Evolutionary conservation across 164 flowering plant species (phyloP).

Genomic region (Nelumbo lutea): DNA sequence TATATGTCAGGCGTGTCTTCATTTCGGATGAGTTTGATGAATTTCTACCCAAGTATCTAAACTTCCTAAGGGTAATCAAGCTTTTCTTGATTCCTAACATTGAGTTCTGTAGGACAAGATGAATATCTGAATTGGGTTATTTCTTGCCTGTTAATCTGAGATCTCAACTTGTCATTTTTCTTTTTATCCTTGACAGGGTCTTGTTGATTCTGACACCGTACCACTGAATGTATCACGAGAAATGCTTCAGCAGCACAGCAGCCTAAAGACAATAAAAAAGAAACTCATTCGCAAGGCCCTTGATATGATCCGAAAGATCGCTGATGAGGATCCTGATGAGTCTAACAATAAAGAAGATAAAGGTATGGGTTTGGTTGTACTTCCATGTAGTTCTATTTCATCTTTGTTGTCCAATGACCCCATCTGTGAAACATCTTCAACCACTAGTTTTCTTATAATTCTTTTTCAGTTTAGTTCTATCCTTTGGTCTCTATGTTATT

Average conservation of each 20-base stretch:
- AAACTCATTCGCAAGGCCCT: conserved; percentile 71
- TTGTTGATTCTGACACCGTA: conserved; percentile 71
- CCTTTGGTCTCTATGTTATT: too few relatives aligned
- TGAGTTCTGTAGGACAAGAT: background rate
- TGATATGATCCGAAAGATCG: conserved; percentile 69
- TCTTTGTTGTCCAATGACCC: too few relatives aligned
- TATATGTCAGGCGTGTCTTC: conserved; percentile 90
- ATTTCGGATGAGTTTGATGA: conserved; percentile 98
- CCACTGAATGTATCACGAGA: conserved; percentile 77
- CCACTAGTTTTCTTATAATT: background rate
- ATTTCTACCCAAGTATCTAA: conserved; percentile 85
- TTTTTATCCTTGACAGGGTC: conserved; percentile 25
- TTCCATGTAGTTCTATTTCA: too few relatives aligned
- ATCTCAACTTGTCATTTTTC: background rate
- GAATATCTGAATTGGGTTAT: background rate
- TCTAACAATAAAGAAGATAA: conserved; percentile 44
- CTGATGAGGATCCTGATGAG: conserved; percentile 79
- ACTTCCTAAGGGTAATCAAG: conserved; percentile 64
- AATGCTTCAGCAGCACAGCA: conserved; percentile 78
- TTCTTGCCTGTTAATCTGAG: background rate
- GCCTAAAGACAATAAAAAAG: conserved; percentile 74
- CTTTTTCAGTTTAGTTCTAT: too few relatives aligned
- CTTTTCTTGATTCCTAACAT: background rate
- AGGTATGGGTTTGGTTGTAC: conserved; percentile 26
- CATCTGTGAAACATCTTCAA: background rate